Percentiles rank a stretch among this genome's conserved stretches.
phyloP scores from a whole-genome alignment of 768 basidiomycete genomes.

The Nidularia pulvinata region DNA sequence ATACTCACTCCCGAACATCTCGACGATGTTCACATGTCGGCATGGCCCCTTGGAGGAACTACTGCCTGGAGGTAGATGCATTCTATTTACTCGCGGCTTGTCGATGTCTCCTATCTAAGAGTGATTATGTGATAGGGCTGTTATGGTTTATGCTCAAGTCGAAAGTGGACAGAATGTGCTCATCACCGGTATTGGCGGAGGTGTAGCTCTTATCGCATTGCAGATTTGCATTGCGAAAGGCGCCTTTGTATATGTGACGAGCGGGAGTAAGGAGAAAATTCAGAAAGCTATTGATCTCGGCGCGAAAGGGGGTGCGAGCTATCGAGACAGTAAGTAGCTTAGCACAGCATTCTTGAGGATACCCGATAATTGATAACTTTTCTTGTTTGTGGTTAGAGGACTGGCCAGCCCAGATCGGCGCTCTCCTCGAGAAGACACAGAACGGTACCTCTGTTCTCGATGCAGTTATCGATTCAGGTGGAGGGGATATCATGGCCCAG shows the following conservation, averaged over 20 bases:
- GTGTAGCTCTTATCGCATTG: conserved; percentile 76
- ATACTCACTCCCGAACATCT: conserved; percentile 67
- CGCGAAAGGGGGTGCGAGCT: conserved; percentile 76
- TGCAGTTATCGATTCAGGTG: conserved; percentile 69
- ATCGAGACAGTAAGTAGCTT: conserved; percentile 54
- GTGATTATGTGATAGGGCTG: conserved; percentile 42
- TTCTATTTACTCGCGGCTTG: background rate
- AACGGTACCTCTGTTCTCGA: conserved; percentile 37
- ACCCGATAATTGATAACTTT: background rate
- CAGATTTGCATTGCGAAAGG: conserved; percentile 78
- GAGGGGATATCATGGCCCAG: conserved; percentile 60
- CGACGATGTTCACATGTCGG: conserved; percentile 65
- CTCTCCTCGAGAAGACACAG: conserved; percentile 33
- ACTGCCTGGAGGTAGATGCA: conserved; percentile 80
- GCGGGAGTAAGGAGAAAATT: conserved; percentile 70
- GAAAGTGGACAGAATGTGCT: conserved; percentile 68
- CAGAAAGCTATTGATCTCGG: conserved; percentile 64
- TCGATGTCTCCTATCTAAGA: background rate
- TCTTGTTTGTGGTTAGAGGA: conserved; percentile 28
- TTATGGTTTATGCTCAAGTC: conserved; percentile 64
- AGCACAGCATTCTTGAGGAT: background rate
- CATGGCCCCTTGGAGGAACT: conserved; percentile 76
- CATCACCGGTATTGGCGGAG: conserved; percentile 83
- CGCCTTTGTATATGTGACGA: conserved; percentile 83
- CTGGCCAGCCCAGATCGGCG: conserved; percentile 50